Evolutionary conservation across 192 early-diverging fungal genomes (phyloP).

Genomic region (Martensiomyces pterosporus): DNA sequence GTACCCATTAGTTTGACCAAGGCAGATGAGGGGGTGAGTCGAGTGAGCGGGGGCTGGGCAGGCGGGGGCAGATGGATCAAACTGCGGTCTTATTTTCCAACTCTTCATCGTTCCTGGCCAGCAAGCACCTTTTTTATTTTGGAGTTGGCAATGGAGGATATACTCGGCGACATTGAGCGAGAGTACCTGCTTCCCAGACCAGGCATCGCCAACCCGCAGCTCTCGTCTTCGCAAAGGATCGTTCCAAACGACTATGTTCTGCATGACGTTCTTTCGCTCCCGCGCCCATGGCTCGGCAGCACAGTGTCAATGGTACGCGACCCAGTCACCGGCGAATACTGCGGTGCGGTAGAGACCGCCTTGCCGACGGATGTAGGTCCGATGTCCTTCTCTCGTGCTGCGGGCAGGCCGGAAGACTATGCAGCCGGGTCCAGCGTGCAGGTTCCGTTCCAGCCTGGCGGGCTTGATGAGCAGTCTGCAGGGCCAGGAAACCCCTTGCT

Average conservation of each 20-base stretch:
- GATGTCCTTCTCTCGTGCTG: slow-evolving; percentile 33
- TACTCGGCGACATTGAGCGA: slow-evolving; percentile 24
- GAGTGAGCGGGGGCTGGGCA: too few relatives aligned
- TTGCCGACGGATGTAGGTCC: slow-evolving; percentile 10
- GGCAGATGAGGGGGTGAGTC: too few relatives aligned
- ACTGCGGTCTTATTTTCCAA: too few relatives aligned
- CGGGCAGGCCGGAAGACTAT: slow-evolving; percentile 26
- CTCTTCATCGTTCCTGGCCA: too few relatives aligned
- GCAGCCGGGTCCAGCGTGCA: slow-evolving; percentile 27
- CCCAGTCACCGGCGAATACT: slow-evolving; percentile 36
- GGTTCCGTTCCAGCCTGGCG: slow-evolving; percentile 44
- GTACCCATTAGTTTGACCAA: too few relatives aligned
- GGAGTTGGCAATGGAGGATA: slow-evolving; percentile 25
- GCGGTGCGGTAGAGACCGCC: slow-evolving; percentile 14
- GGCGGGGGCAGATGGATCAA: too few relatives aligned
- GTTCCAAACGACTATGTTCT: slow-evolving; percentile 12
- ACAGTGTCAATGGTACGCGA: slow-evolving; percentile 33
- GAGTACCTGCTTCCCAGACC: slow-evolving; percentile 31
- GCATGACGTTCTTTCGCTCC: slow-evolving; percentile 18
- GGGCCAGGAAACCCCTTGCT: too few relatives aligned
- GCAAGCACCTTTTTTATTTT: slow-evolving; percentile 2
- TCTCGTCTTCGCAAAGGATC: slow-evolving; percentile 23
- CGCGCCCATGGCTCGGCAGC: slow-evolving; percentile 16
- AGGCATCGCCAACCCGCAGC: slow-evolving; percentile 20
- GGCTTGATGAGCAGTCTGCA: slow-evolving; percentile 12